These are phyloP conservation scores for Chlorencoelia australis DNA, from an alignment of 2,329 filamentous ascomycete genomes.

Conservation along the genomic window DNA sequence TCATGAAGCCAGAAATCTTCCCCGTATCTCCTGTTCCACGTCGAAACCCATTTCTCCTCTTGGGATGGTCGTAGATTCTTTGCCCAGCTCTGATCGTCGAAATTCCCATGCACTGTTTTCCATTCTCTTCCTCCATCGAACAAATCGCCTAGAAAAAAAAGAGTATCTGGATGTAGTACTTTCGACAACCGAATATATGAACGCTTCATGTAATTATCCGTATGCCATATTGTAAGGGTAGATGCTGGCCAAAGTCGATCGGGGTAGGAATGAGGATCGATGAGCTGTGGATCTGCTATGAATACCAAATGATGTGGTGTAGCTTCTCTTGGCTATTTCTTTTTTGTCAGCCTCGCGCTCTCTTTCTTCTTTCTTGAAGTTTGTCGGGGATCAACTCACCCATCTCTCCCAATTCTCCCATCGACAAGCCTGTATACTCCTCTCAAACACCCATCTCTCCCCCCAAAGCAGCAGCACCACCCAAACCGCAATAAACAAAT, in stretches of 20 bases:
- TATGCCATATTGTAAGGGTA: slow-evolving; percentile 57
- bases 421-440: slow-evolving; percentile 58
- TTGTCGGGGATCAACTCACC: slow-evolving; percentile 43
- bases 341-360: slow-evolving; percentile 13
- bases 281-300: slow-evolving; percentile 62
- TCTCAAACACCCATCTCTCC: slow-evolving; percentile 68
- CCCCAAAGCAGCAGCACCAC: slow-evolving; percentile 71
- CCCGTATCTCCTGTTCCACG: slow-evolving; percentile 66
- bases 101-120: slow-evolving; percentile 58
- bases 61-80: slow-evolving; percentile 38
- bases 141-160: slow-evolving; percentile 86
- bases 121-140: slow-evolving; percentile 96
- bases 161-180: slow-evolving; percentile 69
- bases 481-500: slow-evolving; percentile 65
- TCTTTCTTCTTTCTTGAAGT: not conserved
- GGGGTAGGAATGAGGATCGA: slow-evolving; percentile 67
- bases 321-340: slow-evolving; percentile 58
- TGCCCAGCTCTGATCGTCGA: slow-evolving; percentile 50
- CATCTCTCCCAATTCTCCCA: slow-evolving; percentile 91
- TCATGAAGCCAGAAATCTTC: slow-evolving; percentile 79
- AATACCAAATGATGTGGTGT: slow-evolving; percentile 67
- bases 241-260: slow-evolving; percentile 63
- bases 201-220: slow-evolving; percentile 81
- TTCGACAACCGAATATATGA: slow-evolving; percentile 72
- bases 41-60: slow-evolving; percentile 47